These are phyloP conservation scores for Scleroderma citrinum DNA, from an alignment of 768 basidiomycete species.

Conservation along the genomic window DNA sequence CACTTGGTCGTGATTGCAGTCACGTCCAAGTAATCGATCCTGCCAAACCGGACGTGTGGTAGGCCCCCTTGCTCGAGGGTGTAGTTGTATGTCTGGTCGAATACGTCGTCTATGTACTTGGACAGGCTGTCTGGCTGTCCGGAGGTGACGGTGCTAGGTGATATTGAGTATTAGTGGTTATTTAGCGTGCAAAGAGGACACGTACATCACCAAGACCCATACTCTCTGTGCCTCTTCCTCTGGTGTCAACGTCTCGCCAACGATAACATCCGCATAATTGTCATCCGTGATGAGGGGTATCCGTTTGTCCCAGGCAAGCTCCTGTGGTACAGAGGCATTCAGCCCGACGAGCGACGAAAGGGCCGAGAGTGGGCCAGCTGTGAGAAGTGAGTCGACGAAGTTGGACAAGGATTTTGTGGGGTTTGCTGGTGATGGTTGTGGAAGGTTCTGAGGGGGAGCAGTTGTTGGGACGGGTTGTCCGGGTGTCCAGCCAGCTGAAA, in stretches of 20 bases:
- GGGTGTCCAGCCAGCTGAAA: constrained; percentile 78
- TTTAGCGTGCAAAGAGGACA: constrained; percentile 4
- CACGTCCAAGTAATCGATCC: constrained; percentile 85
- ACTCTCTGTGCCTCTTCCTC: constrained; percentile 63
- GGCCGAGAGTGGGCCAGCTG: constrained; percentile 46
- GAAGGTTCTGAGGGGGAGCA: no score
- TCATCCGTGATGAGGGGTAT: constrained; percentile 79
- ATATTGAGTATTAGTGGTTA: background rate
- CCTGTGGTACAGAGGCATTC: constrained; percentile 55
- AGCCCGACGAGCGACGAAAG: constrained; percentile 58
- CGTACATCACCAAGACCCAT: constrained; percentile 79
- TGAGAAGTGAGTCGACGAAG: constrained; percentile 37
- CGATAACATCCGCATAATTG: constrained; percentile 68
- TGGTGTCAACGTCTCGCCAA: constrained; percentile 58
- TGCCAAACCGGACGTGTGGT: constrained; percentile 71
- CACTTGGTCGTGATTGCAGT: constrained; percentile 81
- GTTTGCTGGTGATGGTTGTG: no score
- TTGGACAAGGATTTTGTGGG: constrained; percentile 34
- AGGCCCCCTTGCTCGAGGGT: constrained; percentile 54
- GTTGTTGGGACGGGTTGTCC: constrained; percentile 48
- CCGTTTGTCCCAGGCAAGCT: constrained; percentile 57
- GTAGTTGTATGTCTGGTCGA: constrained; percentile 69
- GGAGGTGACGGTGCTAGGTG: constrained; percentile 49
- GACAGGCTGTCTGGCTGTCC: constrained; percentile 61
- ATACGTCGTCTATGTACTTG: constrained; percentile 62